Conservation (phyloP, 495 filamentous ascomycete genomes). For the Corynascus novoguineensis region DNA sequence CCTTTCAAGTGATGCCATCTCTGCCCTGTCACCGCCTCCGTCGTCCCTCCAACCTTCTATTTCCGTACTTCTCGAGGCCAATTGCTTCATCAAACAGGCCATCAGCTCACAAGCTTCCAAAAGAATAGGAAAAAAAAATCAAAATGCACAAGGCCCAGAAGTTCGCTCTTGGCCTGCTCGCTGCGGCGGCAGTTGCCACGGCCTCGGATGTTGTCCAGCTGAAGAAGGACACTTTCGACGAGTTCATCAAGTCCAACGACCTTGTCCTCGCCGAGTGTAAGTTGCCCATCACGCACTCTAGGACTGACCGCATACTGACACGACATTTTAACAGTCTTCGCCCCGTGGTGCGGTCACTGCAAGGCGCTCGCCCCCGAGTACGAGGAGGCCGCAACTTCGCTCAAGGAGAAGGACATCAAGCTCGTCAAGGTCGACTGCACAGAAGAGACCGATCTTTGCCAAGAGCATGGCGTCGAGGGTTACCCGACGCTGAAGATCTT, state of each 20-base stretch:
- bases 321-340: slow-evolving; percentile 49
- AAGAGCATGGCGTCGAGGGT: slow-evolving; percentile 83
- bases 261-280: slow-evolving; percentile 77
- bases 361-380: slow-evolving; percentile 81
- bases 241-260: slow-evolving; percentile 78
- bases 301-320: slow-evolving; percentile 16
- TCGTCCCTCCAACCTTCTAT: neutral
- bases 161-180: slow-evolving; percentile 50
- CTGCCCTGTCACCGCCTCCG: too few species aligned
- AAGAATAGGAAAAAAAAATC: slow-evolving; percentile 14
- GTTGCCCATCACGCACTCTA: slow-evolving; percentile 23
- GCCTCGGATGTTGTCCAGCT: slow-evolving; percentile 78
- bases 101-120: neutral
- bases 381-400: slow-evolving; percentile 82
- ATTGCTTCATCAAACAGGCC: slow-evolving; percentile 1
- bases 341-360: slow-evolving; percentile 76
- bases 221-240: slow-evolving; percentile 76
- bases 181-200: slow-evolving; percentile 55
- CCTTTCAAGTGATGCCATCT: too few species aligned
- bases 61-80: neutral
- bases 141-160: slow-evolving; percentile 31
- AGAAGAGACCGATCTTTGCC: slow-evolving; percentile 85
- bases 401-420: slow-evolving; percentile 93
- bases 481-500: slow-evolving; percentile 99
- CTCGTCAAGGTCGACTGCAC: slow-evolving; percentile 97